These are phyloP conservation scores for Phaeosphaeria sp. DNA, from an alignment of 2,329 filamentous ascomycete species.

Conservation along the genomic window DNA sequence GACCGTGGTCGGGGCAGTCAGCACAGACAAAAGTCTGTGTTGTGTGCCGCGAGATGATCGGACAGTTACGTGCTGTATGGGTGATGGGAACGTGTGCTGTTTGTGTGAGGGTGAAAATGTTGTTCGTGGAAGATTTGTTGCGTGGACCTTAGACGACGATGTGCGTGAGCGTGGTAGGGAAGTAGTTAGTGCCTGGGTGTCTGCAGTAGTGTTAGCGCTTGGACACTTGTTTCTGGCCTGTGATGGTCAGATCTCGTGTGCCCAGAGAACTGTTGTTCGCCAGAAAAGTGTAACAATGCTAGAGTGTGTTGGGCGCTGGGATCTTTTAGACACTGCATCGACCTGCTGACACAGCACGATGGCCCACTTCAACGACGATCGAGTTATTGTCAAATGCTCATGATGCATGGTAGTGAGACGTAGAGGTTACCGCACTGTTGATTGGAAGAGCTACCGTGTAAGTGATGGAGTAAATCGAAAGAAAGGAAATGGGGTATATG, in stretches of 20 bases:
- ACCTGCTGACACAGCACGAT: neutral
- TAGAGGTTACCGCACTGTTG: neutral
- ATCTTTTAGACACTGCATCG: neutral
- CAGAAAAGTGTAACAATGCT: neutral
- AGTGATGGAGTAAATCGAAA: neutral
- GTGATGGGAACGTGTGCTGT: neutral
- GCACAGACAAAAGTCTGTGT: neutral
- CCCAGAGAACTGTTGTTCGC: neutral
- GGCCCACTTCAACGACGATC: neutral
- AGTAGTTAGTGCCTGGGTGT: neutral
- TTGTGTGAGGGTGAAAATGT: neutral
- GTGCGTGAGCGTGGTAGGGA: neutral
- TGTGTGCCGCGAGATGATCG: neutral
- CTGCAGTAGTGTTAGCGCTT: neutral
- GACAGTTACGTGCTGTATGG: neutral
- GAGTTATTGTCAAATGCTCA: neutral
- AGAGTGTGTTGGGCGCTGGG: neutral
- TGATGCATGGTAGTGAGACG: neutral
- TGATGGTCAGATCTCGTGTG: neutral
- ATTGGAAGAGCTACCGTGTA: neutral
- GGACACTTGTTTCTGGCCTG: neutral
- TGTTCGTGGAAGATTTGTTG: neutral
- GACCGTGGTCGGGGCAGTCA: neutral
- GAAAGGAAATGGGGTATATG: neutral
- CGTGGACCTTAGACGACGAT: neutral